Base-by-base conservation (phyloP, 306 rosid genomes). In the Lathyrus oleraceus region DNA sequence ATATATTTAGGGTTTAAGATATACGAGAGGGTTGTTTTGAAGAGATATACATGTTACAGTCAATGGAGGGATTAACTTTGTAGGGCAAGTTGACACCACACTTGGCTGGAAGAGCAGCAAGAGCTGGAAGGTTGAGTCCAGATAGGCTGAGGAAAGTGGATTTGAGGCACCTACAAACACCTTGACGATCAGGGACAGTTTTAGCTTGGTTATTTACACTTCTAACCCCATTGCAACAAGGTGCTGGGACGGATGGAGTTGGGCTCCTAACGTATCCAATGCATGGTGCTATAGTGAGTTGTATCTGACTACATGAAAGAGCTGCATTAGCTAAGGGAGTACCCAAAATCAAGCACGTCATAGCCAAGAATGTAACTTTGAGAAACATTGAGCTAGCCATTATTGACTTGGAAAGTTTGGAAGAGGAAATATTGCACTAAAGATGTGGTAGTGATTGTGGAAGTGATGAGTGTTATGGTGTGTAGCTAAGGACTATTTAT, bases 71-170 rank as follows among this genome's bases (percentile, higher is more conserved):
- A 78, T 47, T 79, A 65, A 84, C 13, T 64, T 75, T 67, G 81
- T 66, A 84, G 75, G 88, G 84, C 63, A 82, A 32, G 42, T 70
- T 54, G 65, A 82, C 70, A 0, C 81, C 80, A 9, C 83, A 79
- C 43, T 54, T 61, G 21, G 13, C 1, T 14, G 72, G 69, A 32
- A 69, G 23, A 12, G 5, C 2, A 0, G 65, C 35, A 47, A 63
- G 17, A 0, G 3, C 3, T n/a, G n/a, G 5, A 17, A 15, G 15
- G 13, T 62, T 69, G 36, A 74, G 8, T 48, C 63, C 76, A 0
- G 64, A 73, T 0, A 69, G 0, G 27, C 5, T 17, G 6, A 16
- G 2, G 14, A 0, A 4, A 5, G 13, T 5, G 7, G 3, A 0
- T 47, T 79, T 69, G 44, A 69, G 47, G 73, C 83, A 74, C 1